Evolutionary conservation across 345 rosid genomes (phyloP), one percentile per base, ranked within the genome.

Genomic region (Populus davidiana): DNA sequence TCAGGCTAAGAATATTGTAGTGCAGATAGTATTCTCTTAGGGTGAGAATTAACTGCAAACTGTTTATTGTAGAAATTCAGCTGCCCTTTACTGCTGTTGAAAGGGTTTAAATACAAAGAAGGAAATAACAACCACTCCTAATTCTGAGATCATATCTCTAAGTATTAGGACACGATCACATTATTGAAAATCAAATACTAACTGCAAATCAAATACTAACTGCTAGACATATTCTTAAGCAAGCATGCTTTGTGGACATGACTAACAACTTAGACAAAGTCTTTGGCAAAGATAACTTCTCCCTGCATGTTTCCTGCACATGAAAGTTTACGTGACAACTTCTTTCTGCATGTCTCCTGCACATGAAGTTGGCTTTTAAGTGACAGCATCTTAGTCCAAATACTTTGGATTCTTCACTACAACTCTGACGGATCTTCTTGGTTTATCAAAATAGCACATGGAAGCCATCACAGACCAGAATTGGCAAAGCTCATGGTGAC

Each of bases 31-130:
- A 52, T 52, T 52, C 4, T 52, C 25, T 52, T 52, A 0, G 1
- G 23, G 61, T 52, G 23, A 54, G 4, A 54, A 54, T 54, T 20
- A 52, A 52, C 35, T 4, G 0, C 0, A 52, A 2, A 8, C 2
- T 2, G 7, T 20, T 20, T 50, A 18, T 17, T 17, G 0, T 2
- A 0, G 27, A 18, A 52, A 52, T 17, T 20, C 7, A 52, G 61
- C 18, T 2, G 0, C 0, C 11, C 1, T 20, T 52, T 20, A 0
- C 0, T 52, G 4, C 0, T 5, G 6, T 7, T 2, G 0, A 20
- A 20, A 20, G 23, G 4, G 4, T 52, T 52, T 52, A 2, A 2
- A 52, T 52, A 52, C 23, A 52, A 2, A 1, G 8, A 20, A 52
- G 4, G 2, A 52, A 52, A 20, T 52, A 20, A 52, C 61, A 16